Conservation (phyloP, 2,329 filamentous ascomycete species). For the Fonsecaea multimorphosa region DNA sequence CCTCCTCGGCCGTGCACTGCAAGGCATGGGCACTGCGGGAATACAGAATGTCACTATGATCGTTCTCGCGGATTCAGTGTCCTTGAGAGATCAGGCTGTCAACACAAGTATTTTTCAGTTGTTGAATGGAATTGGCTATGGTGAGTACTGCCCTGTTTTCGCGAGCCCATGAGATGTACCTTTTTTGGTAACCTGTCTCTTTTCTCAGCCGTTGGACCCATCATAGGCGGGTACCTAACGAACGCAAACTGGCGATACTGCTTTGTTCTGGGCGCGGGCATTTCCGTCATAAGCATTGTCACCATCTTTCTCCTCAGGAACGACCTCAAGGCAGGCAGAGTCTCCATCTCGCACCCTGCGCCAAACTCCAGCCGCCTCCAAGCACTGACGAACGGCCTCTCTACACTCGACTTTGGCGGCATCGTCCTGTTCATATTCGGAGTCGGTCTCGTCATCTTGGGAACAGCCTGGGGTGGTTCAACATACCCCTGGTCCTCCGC, state of each 20-base stretch:
- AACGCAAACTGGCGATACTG: conserved; percentile 68
- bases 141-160: conserved; percentile 32
- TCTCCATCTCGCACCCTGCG: conserved; percentile 35
- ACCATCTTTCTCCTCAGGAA: conserved; percentile 61
- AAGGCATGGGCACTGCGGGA: conserved; percentile 58
- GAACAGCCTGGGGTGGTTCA: conserved; percentile 52
- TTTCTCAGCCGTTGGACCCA: conserved; percentile 57
- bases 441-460: conserved; percentile 52
- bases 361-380: conserved; percentile 28
- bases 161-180: neutral
- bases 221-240: conserved; percentile 64
- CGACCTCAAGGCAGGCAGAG: conserved; percentile 60
- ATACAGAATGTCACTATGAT: conserved; percentile 64
- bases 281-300: conserved; percentile 41
- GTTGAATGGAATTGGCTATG: conserved; percentile 65
- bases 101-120: conserved; percentile 69
- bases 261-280: conserved; percentile 50
- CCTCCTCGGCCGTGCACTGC: conserved; percentile 59
- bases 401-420: conserved; percentile 59
- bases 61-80: conserved; percentile 54
- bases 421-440: conserved; percentile 53
- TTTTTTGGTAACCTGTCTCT: conserved; percentile 14
- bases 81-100: conserved; percentile 64
- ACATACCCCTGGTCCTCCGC: conserved; percentile 53
- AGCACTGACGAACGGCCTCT: conserved; percentile 55